Evolutionary conservation across 2,329 filamentous ascomycete species (phyloP).

Genomic region (Fusarium algeriense): DNA sequence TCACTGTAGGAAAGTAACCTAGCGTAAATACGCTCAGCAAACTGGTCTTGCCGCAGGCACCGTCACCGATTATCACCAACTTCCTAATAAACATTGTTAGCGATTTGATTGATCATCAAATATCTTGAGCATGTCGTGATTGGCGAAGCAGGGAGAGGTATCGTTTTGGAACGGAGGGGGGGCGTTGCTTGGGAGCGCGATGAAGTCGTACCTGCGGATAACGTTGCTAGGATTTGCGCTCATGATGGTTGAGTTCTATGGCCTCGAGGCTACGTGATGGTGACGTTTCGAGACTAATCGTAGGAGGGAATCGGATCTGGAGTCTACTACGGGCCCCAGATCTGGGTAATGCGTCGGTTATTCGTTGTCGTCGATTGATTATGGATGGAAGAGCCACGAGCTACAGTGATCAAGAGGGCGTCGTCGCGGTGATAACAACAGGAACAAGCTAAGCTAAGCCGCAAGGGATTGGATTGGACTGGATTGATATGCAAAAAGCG

Average conservation of each 20-base stretch:
- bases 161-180: not conserved
- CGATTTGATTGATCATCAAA: not conserved
- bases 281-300: slow-evolving; percentile 24
- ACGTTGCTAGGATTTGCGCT: slow-evolving; percentile 65
- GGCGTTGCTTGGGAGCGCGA: slow-evolving; percentile 16
- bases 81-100: slow-evolving; percentile 70
- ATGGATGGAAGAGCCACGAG: slow-evolving; percentile 22
- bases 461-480: not conserved
- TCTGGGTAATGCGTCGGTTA: slow-evolving; percentile 30
- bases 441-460: slow-evolving; percentile 14
- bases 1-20: slow-evolving; percentile 96
- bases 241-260: slow-evolving; percentile 53
- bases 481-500: slow-evolving; percentile 10
- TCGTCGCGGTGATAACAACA: slow-evolving; percentile 33
- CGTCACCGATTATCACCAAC: slow-evolving; percentile 95
- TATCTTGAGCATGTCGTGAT: not conserved
- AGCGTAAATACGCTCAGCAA: slow-evolving; percentile 97
- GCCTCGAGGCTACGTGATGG: slow-evolving; percentile 19
- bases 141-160: not conserved
- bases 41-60: slow-evolving; percentile 98
- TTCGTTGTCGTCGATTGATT: slow-evolving; percentile 35
- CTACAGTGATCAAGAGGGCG: slow-evolving; percentile 26
- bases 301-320: slow-evolving; percentile 32
- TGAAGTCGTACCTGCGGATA: slow-evolving; percentile 71
- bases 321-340: slow-evolving; percentile 38